Evolutionary conservation across 2,329 filamentous ascomycete species (phyloP).

Genomic region (Macroventuria anomochaeta): DNA sequence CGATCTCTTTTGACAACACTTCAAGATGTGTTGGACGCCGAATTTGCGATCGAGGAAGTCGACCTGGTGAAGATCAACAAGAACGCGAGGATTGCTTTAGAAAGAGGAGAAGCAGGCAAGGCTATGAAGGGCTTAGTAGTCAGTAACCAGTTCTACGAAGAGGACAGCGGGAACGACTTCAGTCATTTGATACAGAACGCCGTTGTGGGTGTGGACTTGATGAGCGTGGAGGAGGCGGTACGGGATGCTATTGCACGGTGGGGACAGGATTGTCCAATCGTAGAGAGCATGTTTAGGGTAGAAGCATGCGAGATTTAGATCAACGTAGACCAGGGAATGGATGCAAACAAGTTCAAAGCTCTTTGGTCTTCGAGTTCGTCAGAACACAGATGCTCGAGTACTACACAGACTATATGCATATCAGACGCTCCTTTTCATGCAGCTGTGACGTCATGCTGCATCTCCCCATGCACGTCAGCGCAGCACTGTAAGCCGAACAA

Average conservation of each 20-base stretch:
- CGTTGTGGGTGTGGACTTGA: conserved; percentile 33
- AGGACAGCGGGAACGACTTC: conserved; percentile 34
- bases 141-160: conserved; percentile 45
- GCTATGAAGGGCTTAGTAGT: conserved; percentile 42
- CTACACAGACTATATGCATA: too few relatives aligned
- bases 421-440: too few relatives aligned
- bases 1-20: conserved; percentile 33
- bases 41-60: conserved; percentile 34
- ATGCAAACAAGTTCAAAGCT: too few relatives aligned
- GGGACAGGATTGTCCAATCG: conserved; percentile 31
- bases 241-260: conserved; percentile 31
- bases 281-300: conserved; percentile 39
- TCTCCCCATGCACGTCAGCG: too few relatives aligned
- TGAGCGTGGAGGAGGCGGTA: conserved; percentile 39
- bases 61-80: conserved; percentile 40
- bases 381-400: too few relatives aligned
- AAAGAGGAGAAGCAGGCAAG: conserved; percentile 32
- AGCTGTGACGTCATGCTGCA: too few relatives aligned
- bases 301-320: conserved; percentile 34
- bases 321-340: neutral
- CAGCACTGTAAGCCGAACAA: too few relatives aligned
- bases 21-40: conserved; percentile 26
- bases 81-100: conserved; percentile 35
- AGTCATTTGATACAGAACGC: conserved; percentile 39
- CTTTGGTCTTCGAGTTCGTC: too few relatives aligned